A percentile compares a stretch with the other conserved stretches of the same genome.
Conservation (phyloP, 352 stramenopile species). For the Phytophthora idaei region DNA sequence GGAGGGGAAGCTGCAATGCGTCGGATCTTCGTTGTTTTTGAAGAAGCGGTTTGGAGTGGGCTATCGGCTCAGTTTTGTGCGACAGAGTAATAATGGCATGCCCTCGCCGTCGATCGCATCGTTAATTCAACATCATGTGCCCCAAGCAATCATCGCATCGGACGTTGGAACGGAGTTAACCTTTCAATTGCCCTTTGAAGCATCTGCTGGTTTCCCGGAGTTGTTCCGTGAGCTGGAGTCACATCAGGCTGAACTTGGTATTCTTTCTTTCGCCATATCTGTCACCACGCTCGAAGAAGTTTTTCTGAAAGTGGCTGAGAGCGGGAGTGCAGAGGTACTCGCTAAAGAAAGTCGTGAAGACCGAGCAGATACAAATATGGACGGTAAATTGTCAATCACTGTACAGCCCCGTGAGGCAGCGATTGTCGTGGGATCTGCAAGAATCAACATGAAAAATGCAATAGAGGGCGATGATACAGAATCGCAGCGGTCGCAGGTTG, state of each 20-base stretch:
- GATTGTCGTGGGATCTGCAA: neutral
- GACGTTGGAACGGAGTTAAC: constrained; percentile 80
- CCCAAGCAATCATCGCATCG: constrained; percentile 46
- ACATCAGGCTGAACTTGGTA: constrained; percentile 33
- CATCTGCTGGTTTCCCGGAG: constrained; percentile 54
- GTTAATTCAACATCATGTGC: constrained; percentile 45
- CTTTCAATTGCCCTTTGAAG: constrained; percentile 76
- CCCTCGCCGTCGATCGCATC: constrained; percentile 1
- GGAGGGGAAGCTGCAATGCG: constrained; percentile 71
- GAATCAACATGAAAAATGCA: neutral
- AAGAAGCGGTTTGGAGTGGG: constrained; percentile 84
- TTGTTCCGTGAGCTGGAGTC: constrained; percentile 81
- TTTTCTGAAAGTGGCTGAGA: constrained; percentile 88
- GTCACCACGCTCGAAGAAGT: constrained; percentile 91
- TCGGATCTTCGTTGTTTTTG: constrained; percentile 81
- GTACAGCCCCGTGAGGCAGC: constrained; percentile 7
- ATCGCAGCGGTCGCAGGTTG: neutral
- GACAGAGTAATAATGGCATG: constrained; percentile 10
- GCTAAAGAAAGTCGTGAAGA: neutral
- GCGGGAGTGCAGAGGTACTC: constrained; percentile 1
- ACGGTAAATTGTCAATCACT: neutral
- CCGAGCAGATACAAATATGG: neutral
- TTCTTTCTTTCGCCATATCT: constrained; percentile 74
- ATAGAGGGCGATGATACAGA: neutral
- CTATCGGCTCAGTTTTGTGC: constrained; percentile 75